Conservation (phyloP, 768 basidiomycete genomes). For the Thelephora aurantiotincta region DNA sequence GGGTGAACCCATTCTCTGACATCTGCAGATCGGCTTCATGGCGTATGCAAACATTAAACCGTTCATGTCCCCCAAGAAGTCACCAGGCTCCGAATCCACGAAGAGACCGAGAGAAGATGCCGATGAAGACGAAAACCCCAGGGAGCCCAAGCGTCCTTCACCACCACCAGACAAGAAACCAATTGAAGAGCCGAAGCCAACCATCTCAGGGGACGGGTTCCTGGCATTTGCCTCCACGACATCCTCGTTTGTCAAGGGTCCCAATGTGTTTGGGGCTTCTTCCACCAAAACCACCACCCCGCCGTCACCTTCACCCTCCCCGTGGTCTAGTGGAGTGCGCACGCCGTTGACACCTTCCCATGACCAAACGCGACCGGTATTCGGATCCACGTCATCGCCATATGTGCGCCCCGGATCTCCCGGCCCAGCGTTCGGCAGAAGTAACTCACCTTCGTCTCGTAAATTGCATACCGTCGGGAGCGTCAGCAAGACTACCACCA, state of each 20-base stretch:
- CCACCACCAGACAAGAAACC: constrained; percentile 47
- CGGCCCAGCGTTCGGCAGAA: constrained; percentile 17
- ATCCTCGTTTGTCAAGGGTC: constrained; percentile 61
- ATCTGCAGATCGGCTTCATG: neutral
- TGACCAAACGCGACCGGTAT: constrained; percentile 33
- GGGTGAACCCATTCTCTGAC: neutral
- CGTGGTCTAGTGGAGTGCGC: neutral
- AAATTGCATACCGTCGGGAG: constrained; percentile 21
- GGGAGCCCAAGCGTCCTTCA: constrained; percentile 32
- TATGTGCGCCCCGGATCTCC: constrained; percentile 21
- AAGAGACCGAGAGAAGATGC: constrained; percentile 53
- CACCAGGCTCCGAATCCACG: constrained; percentile 20
- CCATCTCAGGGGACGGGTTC: constrained; percentile 38
- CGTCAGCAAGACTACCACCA: constrained; percentile 13
- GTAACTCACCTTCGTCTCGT: constrained; percentile 42
- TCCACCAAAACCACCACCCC: constrained; percentile 10
- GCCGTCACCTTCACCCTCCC: constrained; percentile 3
- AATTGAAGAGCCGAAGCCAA: constrained; percentile 4
- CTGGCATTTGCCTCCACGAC: constrained; percentile 64
- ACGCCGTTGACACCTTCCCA: neutral
- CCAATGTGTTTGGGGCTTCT: constrained; percentile 31
- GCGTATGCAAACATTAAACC: neutral
- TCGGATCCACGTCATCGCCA: constrained; percentile 35
- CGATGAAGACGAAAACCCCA: constrained; percentile 47
- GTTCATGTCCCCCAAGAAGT: neutral